These are phyloP conservation scores for Austroboletus eburneus DNA, from an alignment of 768 basidiomycete species.

Conservation along the genomic window DNA sequence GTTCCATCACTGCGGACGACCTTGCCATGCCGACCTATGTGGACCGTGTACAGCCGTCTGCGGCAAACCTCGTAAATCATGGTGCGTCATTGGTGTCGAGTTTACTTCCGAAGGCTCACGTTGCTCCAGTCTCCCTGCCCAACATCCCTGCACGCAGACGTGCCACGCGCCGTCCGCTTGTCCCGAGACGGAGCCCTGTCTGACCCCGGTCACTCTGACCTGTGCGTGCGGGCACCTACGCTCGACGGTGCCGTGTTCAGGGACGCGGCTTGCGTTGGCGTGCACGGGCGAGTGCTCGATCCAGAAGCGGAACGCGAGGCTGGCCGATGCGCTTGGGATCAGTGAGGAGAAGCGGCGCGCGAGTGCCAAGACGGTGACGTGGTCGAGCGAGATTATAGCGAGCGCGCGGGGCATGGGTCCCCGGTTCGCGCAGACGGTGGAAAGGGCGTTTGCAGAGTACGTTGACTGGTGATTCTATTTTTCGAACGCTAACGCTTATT, in stretches of 20 bases:
- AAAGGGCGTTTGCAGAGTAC: constrained; percentile 79
- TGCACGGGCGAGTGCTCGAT: constrained; percentile 83
- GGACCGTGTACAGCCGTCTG: constrained; percentile 74
- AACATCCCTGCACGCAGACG: constrained; percentile 69
- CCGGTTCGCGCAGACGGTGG: constrained; percentile 69
- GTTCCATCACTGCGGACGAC: constrained; percentile 79
- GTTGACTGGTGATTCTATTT: constrained; percentile 21
- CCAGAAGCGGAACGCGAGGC: constrained; percentile 78
- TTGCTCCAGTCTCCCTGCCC: constrained; percentile 50
- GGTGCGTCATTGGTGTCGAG: constrained; percentile 41
- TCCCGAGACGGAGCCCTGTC: constrained; percentile 76
- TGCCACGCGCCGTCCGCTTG: constrained; percentile 92
- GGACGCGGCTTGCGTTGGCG: constrained; percentile 43
- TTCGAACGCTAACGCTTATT: neutral
- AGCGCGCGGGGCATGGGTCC: constrained; percentile 48
- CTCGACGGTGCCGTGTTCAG: constrained; percentile 69
- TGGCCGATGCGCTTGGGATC: constrained; percentile 93
- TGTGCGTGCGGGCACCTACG: constrained; percentile 85
- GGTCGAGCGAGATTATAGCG: constrained; percentile 56
- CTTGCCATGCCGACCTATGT: constrained; percentile 82
- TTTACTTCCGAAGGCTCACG: neutral
- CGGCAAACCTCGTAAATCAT: constrained; percentile 82
- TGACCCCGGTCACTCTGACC: constrained; percentile 55
- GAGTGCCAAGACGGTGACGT: constrained; percentile 37
- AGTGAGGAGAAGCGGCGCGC: constrained; percentile 47